Evolutionary conservation across 169 alveolate species (phyloP), one percentile per base, ranked within the genome.

Genomic region (Fabrea salina): DNA sequence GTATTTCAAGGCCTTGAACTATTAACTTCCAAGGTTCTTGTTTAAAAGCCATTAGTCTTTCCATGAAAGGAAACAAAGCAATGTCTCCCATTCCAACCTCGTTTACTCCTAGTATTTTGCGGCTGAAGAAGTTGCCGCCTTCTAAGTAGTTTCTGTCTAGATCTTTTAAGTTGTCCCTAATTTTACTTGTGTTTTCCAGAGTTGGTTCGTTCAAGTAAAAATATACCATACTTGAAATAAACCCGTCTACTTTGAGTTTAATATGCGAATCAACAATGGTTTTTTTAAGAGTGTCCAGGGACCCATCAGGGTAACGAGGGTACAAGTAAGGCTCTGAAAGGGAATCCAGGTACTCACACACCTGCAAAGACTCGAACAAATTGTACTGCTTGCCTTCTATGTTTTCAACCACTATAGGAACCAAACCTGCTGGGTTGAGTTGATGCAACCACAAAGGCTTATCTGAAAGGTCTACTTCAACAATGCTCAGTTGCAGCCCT

Each of bases 361-460:
- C 49, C 16, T 47, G 30, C 19, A 50, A 22, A 11, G 67, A 47
- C 44, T 70, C 79, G 37, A 27, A 27, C 32, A 70, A 19, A 27
- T 70, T 22, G 22, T 27, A 70, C 49, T 22, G 67, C 32, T 49
- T 25, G 19, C 66, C 66, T 19, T 5, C 75, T 41, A 22, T 25
- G 27, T 16, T 44, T 16, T 47, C 66, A 19, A 22, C 25, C 16
- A 30, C 27, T 19, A 37, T 50, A 19, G 79, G 79, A 0, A 49
- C 66, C 32, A 47, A 27, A 47, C 79, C 79, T 25, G 19, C 16
- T 19, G 79, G 79, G 35, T 70, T 70, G 11, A 50, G 35, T 32
- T 70, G 67, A 30, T 47, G 79, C 30, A 70, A 70, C 57, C 75
- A 64, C 19, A 19, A 5, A 22, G 79, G 79, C 44, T 70, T 70